Evolutionary conservation across 2,329 filamentous ascomycete species (phyloP).

Genomic region (Neonectria punicea): DNA sequence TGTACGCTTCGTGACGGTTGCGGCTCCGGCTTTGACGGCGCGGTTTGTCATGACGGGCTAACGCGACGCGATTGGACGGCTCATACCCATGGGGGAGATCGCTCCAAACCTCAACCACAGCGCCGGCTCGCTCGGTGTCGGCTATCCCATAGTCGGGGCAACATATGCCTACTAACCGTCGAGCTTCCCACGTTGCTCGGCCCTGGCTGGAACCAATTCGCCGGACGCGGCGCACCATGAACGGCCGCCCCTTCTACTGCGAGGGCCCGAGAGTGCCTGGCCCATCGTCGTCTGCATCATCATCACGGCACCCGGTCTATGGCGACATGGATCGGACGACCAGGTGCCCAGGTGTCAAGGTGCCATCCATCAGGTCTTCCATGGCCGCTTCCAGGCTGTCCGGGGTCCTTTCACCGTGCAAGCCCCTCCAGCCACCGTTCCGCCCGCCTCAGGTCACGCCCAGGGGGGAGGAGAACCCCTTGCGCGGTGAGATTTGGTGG

Average conservation of each 20-base stretch:
- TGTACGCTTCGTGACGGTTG: background rate
- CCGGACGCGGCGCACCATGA: background rate
- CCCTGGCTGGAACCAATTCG: background rate
- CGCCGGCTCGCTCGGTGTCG: background rate
- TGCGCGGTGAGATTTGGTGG: conserved; percentile 2
- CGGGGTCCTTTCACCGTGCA: background rate
- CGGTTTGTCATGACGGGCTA: background rate
- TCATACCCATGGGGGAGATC: background rate
- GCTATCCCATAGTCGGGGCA: background rate
- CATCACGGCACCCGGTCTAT: conserved; percentile 15
- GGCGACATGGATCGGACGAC: conserved; percentile 6
- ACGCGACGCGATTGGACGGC: conserved; percentile 2
- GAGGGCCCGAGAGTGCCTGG: background rate
- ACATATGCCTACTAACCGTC: background rate
- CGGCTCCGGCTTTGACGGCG: background rate
- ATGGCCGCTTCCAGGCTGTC: conserved; percentile 5
- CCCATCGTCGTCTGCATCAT: background rate
- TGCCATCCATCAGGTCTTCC: background rate
- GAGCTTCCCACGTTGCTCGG: background rate
- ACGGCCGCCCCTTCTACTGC: background rate
- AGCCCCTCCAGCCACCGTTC: conserved; percentile 20
- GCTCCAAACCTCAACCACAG: background rate
- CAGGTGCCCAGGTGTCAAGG: background rate
- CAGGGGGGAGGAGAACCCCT: conserved; percentile 4
- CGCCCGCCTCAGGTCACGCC: conserved; percentile 19